A percentile compares a stretch with the other conserved stretches of the same genome.
These are phyloP conservation scores for Xylariales sp. DNA, from an alignment of 2,329 filamentous ascomycete species.

Conservation along the genomic window DNA sequence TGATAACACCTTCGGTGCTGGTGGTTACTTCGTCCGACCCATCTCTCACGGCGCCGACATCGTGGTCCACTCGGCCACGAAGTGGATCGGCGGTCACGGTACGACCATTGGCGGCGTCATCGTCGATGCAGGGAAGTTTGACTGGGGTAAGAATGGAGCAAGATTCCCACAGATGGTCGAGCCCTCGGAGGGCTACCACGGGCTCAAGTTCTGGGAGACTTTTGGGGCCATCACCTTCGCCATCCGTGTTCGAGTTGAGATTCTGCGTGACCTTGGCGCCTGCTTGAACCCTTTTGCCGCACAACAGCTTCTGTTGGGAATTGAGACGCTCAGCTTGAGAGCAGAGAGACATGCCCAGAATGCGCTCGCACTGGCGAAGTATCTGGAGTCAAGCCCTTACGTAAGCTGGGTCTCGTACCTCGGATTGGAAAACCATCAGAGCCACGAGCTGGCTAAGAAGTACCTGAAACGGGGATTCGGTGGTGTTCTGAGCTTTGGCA, in stretches of 20 bases:
- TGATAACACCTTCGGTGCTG: constrained; percentile 94
- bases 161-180: constrained; percentile 93
- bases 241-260: constrained; percentile 82
- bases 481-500: constrained; percentile 87
- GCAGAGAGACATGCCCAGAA: constrained; percentile 85
- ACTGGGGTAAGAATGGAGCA: constrained; percentile 79
- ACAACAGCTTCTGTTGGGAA: constrained; percentile 82
- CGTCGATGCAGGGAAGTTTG: constrained; percentile 85
- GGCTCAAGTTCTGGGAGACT: constrained; percentile 89
- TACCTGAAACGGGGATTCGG: constrained; percentile 83
- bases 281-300: constrained; percentile 85
- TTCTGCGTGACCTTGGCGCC: constrained; percentile 80
- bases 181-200: constrained; percentile 84
- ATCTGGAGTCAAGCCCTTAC: constrained; percentile 77
- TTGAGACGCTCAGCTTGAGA: constrained; percentile 85
- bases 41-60: constrained; percentile 92
- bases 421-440: constrained; percentile 76
- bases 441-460: constrained; percentile 76
- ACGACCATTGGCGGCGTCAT: constrained; percentile 86
- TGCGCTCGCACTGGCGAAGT: constrained; percentile 71
- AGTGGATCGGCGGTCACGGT: constrained; percentile 96
- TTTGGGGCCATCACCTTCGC: constrained; percentile 81
- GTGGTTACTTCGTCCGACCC: constrained; percentile 80
- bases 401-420: constrained; percentile 95
- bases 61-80: constrained; percentile 89